Conservation (phyloP, 306 rosid species). For the Erythrophleum fordii region DNA sequence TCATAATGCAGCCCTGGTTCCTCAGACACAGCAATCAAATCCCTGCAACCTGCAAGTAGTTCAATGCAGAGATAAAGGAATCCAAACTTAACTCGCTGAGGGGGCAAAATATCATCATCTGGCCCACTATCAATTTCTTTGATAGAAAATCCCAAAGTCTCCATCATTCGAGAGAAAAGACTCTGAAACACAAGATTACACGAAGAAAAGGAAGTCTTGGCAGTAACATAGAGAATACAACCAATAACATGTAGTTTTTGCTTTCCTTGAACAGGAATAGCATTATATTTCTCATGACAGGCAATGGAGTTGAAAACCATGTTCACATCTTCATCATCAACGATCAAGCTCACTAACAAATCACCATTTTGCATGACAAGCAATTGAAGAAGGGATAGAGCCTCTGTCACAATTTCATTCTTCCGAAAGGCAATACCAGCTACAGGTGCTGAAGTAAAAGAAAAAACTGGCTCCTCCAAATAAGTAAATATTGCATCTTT, state of each 20-base stretch:
- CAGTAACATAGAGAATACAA: constrained; percentile 61
- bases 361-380: constrained; percentile 65
- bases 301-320: constrained; percentile 56
- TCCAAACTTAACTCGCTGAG: constrained; percentile 59
- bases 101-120: constrained; percentile 37
- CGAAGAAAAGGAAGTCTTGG: constrained; percentile 66
- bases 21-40: constrained; percentile 53
- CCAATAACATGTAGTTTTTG: constrained; percentile 74
- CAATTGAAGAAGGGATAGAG: constrained; percentile 71
- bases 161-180: constrained; percentile 62
- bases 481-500: constrained; percentile 67
- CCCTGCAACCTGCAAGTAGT: constrained; percentile 70
- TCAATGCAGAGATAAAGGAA: constrained; percentile 83
- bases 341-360: constrained; percentile 59
- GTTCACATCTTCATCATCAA: constrained; percentile 75
- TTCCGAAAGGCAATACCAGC: constrained; percentile 66
- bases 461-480: constrained; percentile 55
- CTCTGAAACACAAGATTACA: constrained; percentile 70
- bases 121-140: constrained; percentile 39
- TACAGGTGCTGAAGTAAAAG: constrained; percentile 49
- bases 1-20: constrained; percentile 38
- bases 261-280: constrained; percentile 67
- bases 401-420: constrained; percentile 70
- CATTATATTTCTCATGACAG: constrained; percentile 50
- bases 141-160: constrained; percentile 52